Evolutionary conservation across 495 filamentous ascomycete genomes (phyloP), one percentile per base, ranked within the genome.

Genomic region (Viridothelium virens): DNA sequence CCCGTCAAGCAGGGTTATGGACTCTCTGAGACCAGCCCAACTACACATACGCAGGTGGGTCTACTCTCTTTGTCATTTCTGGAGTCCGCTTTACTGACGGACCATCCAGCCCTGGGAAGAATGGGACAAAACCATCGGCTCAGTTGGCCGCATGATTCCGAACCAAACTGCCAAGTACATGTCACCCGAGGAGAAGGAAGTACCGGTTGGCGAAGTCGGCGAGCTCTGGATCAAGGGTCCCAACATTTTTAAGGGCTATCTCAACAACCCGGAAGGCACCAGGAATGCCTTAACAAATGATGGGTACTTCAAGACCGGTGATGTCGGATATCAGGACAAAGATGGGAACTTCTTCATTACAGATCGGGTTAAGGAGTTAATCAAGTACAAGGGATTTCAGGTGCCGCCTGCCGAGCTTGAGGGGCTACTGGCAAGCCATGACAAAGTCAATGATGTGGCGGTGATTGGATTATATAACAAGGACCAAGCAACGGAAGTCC

Each of bases 161-260:
- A 92, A 92, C 71, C 86, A 92, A 79, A 85, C 85, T 38, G 91
- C 91, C 36, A 96, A 91, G 79, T 90, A 92, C 75, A 88, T 92
- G 77, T 70, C 68, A 31, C 50, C 69, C 6, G 74, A 77, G 7
- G 75, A 74, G 59, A 71, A 72, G 38, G 78, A 78, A 50, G 73
- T 79, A 0, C 70, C 73, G 38, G 72, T 68, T 1, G 75, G 79
- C 38, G 70, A 83, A 67, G 65, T 66, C 1, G 79, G 82, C 46
- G 82, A 85, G 65, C 76, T 85, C 12, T 92, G 88, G 84, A 79
- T 94, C 66, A 84, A 85, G 70, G 91, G 91, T 0, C 85, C 87
- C 1, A 88, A 91, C 61, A 78, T 95, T 12, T 96, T 94, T 79
- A 76, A 83, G 59, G 86, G 86, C 16, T 96, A 96, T 71, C 83